Percentiles rank a stretch among this genome's conserved stretches.
Evolutionary conservation across 345 rosid genomes (phyloP).

Genomic region (Eucalyptus microcorys): DNA sequence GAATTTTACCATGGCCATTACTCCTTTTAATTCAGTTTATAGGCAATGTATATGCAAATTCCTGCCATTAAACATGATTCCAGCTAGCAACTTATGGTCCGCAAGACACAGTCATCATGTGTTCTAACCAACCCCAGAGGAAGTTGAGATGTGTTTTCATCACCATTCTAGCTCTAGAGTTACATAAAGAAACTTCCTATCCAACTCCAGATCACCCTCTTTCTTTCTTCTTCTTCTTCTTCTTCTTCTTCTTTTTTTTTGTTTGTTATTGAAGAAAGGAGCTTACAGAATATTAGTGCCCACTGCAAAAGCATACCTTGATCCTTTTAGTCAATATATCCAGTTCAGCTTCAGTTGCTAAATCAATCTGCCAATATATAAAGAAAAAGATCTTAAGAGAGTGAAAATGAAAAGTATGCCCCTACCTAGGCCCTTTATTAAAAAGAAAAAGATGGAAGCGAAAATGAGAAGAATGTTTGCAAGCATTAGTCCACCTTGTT

Average conservation of each 20-base stretch:
- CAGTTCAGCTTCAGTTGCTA: slow-evolving; percentile 44
- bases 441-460: too few species aligned
- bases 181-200: background rate
- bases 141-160: background rate
- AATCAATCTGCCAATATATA: slow-evolving; percentile 42
- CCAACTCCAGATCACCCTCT: background rate
- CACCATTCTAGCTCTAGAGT: background rate
- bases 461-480: background rate
- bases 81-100: background rate
- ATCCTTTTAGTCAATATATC: slow-evolving; percentile 35
- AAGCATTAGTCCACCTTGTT: slow-evolving; percentile 35
- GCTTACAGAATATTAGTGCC: background rate
- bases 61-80: background rate
- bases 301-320: slow-evolving; percentile 25
- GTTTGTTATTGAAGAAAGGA: background rate
- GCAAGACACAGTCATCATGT: background rate
- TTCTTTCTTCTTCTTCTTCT: background rate
- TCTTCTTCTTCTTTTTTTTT: background rate
- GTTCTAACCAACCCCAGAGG: background rate
- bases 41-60: background rate
- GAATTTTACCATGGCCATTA: background rate
- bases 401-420: background rate
- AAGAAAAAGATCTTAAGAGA: background rate
- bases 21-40: background rate
- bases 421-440: background rate